A percentile compares a stretch with the other conserved stretches of the same genome.
Conservation (phyloP, 495 filamentous ascomycete genomes). For the Trichoderma orchidacearum region DNA sequence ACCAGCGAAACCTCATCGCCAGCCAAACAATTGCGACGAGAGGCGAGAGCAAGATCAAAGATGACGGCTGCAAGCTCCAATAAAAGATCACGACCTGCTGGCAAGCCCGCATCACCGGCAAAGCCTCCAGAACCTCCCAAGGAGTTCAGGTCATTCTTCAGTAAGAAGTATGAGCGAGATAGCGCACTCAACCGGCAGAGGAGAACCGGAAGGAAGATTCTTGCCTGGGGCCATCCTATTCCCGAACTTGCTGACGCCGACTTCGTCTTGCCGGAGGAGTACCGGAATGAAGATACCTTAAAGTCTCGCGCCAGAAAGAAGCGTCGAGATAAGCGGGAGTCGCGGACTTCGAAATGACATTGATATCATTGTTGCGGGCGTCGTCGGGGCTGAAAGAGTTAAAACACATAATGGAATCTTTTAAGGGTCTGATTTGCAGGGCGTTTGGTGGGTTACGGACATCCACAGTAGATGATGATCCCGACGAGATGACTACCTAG, state of each 20-base stretch:
- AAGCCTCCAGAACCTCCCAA: slow-evolving; percentile 27
- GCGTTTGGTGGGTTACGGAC: not conserved
- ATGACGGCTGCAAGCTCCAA: slow-evolving; percentile 58
- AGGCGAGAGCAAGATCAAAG: slow-evolving; percentile 57
- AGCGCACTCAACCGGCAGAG: slow-evolving; percentile 52
- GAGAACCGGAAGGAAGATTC: slow-evolving; percentile 38
- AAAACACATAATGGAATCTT: not conserved
- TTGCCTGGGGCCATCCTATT: slow-evolving; percentile 69
- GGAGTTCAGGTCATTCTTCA: slow-evolving; percentile 78
- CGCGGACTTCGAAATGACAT: not conserved
- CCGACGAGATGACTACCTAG: no score
- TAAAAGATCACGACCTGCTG: slow-evolving; percentile 45
- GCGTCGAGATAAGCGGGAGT: slow-evolving; percentile 19
- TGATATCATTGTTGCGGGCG: not conserved
- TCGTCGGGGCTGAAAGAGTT: not conserved
- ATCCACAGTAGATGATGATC: not conserved
- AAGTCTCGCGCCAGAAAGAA: slow-evolving; percentile 49
- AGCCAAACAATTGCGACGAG: slow-evolving; percentile 34
- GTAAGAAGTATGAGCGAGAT: slow-evolving; percentile 61
- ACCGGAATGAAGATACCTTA: slow-evolving; percentile 53
- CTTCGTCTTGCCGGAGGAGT: slow-evolving; percentile 62
- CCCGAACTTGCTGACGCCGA: slow-evolving; percentile 56
- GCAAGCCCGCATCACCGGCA: slow-evolving; percentile 2
- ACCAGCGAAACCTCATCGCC: slow-evolving; percentile 1
- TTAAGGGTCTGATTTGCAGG: not conserved